Percentiles rank a stretch among this genome's conserved stretches.
phyloP scores from a whole-genome alignment of 148 eudicot species.

The Fagopyrum homotropicum region DNA sequence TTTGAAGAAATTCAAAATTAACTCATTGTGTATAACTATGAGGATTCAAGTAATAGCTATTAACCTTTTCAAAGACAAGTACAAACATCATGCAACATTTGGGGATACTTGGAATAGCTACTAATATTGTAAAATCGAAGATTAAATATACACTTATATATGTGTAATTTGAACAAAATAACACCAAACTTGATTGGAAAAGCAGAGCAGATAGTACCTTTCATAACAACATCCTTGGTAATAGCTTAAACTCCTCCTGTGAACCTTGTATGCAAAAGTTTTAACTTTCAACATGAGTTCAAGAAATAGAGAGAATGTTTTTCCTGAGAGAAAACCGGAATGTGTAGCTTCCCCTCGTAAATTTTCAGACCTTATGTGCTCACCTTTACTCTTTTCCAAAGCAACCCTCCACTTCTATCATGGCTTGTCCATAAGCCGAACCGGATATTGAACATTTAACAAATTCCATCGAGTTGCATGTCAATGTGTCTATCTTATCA shows the following conservation, averaged over 20 bases:
- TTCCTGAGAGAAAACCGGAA: not conserved
- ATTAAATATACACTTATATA: not conserved
- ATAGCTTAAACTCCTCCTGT: slow-evolving; percentile 28
- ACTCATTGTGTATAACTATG: not conserved
- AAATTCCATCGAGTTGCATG: slow-evolving; percentile 57
- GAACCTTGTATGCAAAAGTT: slow-evolving; percentile 52
- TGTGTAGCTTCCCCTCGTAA: slow-evolving; percentile 5
- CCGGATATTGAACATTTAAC: slow-evolving; percentile 47
- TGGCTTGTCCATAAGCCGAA: slow-evolving; percentile 35
- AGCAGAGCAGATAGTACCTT: slow-evolving; percentile 35
- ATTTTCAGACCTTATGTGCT: slow-evolving; percentile 10
- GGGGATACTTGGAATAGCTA: not conserved
- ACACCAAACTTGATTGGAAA: not conserved
- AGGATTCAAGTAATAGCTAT: not conserved
- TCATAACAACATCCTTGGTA: slow-evolving; percentile 87
- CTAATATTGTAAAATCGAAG: not conserved
- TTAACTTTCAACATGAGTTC: not conserved
- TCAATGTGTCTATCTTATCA: slow-evolving; percentile 44
- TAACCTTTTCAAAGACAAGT: not conserved
- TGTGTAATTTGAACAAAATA: not conserved
- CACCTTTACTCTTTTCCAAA: slow-evolving; percentile 30
- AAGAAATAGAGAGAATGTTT: not conserved
- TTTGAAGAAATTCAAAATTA: not conserved
- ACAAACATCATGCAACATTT: not conserved
- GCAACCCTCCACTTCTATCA: slow-evolving; percentile 44